Evolutionary conservation across 768 basidiomycete genomes (phyloP), one percentile per base, ranked within the genome.

Genomic region (Piloderma croceum): DNA sequence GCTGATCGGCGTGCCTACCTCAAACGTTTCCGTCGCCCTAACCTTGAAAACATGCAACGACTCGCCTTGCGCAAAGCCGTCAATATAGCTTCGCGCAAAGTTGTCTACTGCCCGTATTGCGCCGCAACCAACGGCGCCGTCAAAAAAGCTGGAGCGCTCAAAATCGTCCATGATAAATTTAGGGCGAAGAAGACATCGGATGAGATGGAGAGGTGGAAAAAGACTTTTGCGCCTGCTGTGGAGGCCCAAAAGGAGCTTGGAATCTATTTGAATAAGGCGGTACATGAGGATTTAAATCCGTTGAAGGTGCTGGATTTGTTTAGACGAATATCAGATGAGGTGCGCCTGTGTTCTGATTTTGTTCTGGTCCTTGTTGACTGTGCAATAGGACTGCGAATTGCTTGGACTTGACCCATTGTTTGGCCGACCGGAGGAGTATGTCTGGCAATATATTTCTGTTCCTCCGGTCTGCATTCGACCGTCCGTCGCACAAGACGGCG

Each of bases 391-490:
- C 53, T 94, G 90, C 56, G 96, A 99, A 62, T 68, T 99, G 33
- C 72, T 99, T 9, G 94, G 96, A 2, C 62, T 98, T 43, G 81
- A 88, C 42, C 96, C 96, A 2, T 75, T 75, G 11, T 82, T 81
- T 54, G 93, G 94, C 34, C 69, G 96, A 39, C 96, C 96, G 7
- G 96, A 99, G 65, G 88, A 97, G 59, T 96, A 91, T 53, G 79
- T 99, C 38, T 99, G 96, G 94, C 94, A 98, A 61, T 99, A 97
- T 61, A 79, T 99, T 11, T 94, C 92, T 18, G 96, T 99, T 22
- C 96, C 96, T 29, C 96, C 96, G 0, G 91, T 96, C 15, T 93
- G 91, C 57, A 99, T 99, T 41, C 80, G 96, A 34, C 96, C 96
- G 0, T 96, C 92, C 3, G 96, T 99, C 1, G 85, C 89, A 1